Percentiles rank a stretch among this genome's conserved stretches.
Evolutionary conservation across 495 filamentous ascomycete genomes (phyloP).

Genomic region (Tuber umbilicatum): DNA sequence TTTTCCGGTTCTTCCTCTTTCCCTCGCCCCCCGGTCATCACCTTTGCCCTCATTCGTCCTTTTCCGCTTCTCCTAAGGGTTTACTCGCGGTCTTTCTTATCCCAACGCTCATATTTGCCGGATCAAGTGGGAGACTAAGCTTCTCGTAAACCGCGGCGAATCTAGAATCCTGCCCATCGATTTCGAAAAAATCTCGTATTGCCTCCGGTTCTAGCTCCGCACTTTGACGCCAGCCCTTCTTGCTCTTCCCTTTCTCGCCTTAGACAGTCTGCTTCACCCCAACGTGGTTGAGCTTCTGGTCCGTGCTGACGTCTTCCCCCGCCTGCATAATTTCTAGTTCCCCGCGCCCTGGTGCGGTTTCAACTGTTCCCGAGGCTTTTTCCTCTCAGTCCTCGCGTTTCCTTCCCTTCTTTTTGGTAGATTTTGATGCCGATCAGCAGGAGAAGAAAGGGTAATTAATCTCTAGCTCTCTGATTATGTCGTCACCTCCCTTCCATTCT

Average conservation of each 20-base stretch:
- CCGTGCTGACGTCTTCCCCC: slow-evolving; percentile 53
- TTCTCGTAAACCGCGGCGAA: slow-evolving; percentile 77
- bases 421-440: slow-evolving; percentile 43
- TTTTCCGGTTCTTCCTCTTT: slow-evolving; percentile 50
- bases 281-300: slow-evolving; percentile 64
- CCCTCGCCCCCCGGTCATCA: slow-evolving; percentile 48
- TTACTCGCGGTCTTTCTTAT: slow-evolving; percentile 82
- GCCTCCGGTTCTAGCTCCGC: slow-evolving; percentile 48
- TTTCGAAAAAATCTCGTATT: slow-evolving; percentile 62
- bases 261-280: slow-evolving; percentile 84
- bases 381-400: slow-evolving; percentile 67
- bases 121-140: slow-evolving; percentile 94
- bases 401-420: slow-evolving; percentile 47
- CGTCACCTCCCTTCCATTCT: slow-evolving; percentile 43
- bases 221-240: slow-evolving; percentile 50
- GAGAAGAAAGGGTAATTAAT: slow-evolving; percentile 95
- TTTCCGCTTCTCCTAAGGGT: slow-evolving; percentile 78
- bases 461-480: slow-evolving; percentile 59
- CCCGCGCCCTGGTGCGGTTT: slow-evolving; percentile 59
- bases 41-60: slow-evolving; percentile 49
- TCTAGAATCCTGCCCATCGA: slow-evolving; percentile 71
- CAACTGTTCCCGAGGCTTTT: slow-evolving; percentile 56
- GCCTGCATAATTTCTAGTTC: slow-evolving; percentile 83
- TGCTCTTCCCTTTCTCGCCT: slow-evolving; percentile 64
- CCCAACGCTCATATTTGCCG: slow-evolving; percentile 83